Percentiles rank a stretch among this genome's conserved stretches.
Evolutionary conservation across 371 early-diverging fungal species (phyloP).

Genomic region (Apophysomyces ossiformis): DNA sequence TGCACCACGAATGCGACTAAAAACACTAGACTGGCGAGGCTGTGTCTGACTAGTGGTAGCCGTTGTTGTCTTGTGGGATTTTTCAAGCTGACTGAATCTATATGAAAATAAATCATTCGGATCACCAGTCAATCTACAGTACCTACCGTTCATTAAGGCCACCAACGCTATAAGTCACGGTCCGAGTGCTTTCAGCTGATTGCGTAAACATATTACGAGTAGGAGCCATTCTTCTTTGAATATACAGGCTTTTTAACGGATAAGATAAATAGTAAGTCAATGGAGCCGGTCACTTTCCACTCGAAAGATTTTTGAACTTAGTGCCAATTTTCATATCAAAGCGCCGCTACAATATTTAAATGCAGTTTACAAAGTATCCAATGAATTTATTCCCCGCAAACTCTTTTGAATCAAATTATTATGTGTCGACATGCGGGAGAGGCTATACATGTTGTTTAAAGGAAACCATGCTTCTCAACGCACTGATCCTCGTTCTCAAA

Average conservation of each 20-base stretch:
- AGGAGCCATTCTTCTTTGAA: constrained; percentile 1
- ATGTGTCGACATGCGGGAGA: too few relatives aligned
- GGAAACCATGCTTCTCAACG: constrained; percentile 79
- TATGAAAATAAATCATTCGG: constrained; percentile 4
- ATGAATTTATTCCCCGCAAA: too few relatives aligned
- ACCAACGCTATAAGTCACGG: constrained; percentile 31
- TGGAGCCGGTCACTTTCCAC: not conserved
- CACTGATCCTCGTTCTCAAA: constrained; percentile 63
- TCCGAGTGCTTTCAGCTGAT: constrained; percentile 17
- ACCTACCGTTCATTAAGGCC: constrained; percentile 54
- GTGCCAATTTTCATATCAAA: too few relatives aligned
- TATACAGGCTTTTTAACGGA: not conserved
- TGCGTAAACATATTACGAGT: not conserved
- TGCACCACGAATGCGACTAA: constrained; percentile 40
- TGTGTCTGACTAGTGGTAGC: not conserved
- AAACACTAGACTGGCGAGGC: constrained; percentile 28
- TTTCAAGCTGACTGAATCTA: constrained; percentile 34
- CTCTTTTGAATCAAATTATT: too few relatives aligned
- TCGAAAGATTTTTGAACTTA: too few relatives aligned
- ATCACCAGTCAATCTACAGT: not conserved
- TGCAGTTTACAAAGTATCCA: too few relatives aligned
- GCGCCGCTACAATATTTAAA: too few relatives aligned
- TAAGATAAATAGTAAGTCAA: constrained; percentile 2
- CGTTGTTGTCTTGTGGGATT: constrained; percentile 7
- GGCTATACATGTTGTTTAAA: constrained; percentile 21